Base-by-base conservation (phyloP, 2,329 filamentous ascomycete species). In the Xylariales sp. region DNA sequence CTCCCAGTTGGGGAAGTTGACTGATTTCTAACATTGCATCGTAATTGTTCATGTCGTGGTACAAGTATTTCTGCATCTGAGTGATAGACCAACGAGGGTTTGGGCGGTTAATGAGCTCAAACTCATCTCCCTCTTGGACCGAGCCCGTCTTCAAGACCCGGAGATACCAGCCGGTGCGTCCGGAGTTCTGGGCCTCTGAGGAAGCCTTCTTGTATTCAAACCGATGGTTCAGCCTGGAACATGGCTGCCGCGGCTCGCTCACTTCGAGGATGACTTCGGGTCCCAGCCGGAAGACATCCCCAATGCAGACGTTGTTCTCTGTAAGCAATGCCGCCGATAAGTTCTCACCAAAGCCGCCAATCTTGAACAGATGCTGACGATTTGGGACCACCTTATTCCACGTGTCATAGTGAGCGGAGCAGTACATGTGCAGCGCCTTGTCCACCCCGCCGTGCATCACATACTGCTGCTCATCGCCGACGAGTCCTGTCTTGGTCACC, bases 171-270 rank as follows among this genome's bases (percentile, higher is more conserved):
- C 81, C 81, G 0, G 77, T 82, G 1, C 76, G 68, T 37, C 74
- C 72, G 1, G 65, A 66, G 38, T 67, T 65, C 60, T 78, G 79
- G 1, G 74, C 72, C 16, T 67, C 55, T 3, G 69, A 70, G 1
- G 79, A 74, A 60, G 83, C 80, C 39, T 78, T 72, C 49, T 74
- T 76, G 16, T 81, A 59, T 23, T 73, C 67, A 51, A 85, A 85
- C 3, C 80, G 76, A 44, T 83, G 78, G 48, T 84, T 84, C 5
- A 84, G 67, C 52, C 83, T 84, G 58, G 72, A 83, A 60, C 81
- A 84, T 3, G 80, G 80, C 47, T 78, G 72, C 11, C 80, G 66
- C 0, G 77, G 76, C 37, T 81, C 63, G 39, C 69, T 74, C n/a
- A 83, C 74, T 49, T 83, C 72, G 1, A 82, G 59, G 11, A 76